These are phyloP conservation scores for Colletotrichum magnum DNA, from an alignment of 2,329 filamentous ascomycete species.

Conservation along the genomic window DNA sequence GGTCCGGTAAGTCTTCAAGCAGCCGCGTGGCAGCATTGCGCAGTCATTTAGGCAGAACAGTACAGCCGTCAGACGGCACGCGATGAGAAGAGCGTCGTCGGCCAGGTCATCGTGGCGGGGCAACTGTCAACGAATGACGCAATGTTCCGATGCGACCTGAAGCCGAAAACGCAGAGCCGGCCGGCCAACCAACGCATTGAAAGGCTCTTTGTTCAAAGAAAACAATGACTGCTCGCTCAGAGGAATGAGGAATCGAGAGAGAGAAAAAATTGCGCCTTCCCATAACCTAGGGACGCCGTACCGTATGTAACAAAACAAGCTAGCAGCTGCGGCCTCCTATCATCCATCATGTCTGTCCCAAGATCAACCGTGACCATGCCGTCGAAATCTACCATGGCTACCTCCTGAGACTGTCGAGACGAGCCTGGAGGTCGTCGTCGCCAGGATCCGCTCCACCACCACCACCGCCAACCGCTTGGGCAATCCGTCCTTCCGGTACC, in stretches of 20 bases:
- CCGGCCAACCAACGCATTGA: constrained; percentile 3
- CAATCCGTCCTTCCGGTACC: constrained; percentile 82
- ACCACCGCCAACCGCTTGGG: constrained; percentile 84
- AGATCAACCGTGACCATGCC: background rate
- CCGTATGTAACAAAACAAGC: constrained; percentile 36
- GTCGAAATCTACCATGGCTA: constrained; percentile 46
- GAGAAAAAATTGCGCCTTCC: constrained; percentile 25
- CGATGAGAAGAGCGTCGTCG: background rate
- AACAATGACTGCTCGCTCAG: constrained; percentile 6
- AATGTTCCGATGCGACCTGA: constrained; percentile 26
- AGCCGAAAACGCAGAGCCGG: constrained; percentile 9
- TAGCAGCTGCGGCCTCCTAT: constrained; percentile 24
- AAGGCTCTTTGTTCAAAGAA: constrained; percentile 7
- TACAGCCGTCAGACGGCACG: background rate
- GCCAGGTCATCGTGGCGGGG: constrained; percentile 27
- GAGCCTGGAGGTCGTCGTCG: constrained; percentile 95
- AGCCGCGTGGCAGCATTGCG: background rate
- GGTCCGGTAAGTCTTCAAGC: no score
- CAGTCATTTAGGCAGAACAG: background rate
- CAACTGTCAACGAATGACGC: constrained; percentile 29
- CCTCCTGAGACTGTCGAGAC: constrained; percentile 86
- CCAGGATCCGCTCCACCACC: constrained; percentile 72
- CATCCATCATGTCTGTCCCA: constrained; percentile 20
- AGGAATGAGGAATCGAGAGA: background rate
- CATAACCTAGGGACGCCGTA: constrained; percentile 25